Evolutionary conservation across 2,329 filamentous ascomycete species (phyloP), one percentile per base, ranked within the genome.

Genomic region (Aulographum hederae): DNA sequence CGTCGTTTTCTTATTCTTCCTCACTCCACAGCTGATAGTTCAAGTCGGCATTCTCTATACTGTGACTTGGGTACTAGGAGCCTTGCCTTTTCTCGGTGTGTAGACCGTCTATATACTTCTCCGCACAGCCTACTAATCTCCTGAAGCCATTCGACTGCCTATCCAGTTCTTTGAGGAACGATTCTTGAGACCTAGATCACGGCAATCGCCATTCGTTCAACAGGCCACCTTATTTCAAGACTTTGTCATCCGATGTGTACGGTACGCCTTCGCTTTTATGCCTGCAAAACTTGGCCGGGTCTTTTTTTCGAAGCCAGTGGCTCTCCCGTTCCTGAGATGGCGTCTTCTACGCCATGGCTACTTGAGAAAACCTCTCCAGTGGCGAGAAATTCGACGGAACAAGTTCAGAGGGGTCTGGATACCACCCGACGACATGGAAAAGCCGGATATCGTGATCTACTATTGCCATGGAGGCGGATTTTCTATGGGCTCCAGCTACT

Each of bases 391-490:
- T 32, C 51, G 63, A 17, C 52, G 63, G 57, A 48, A 56, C 32
- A 55, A 53, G 28, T 65, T 73, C 35, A 61, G 61, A 36, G 80
- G 80, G 2, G 53, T 86, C 3, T 86, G 78, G 73, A 68, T 84
- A 30, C 65, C 67, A 26, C 55, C 66, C 28, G 64, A 80, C 41
- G 62, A 67, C 12, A 57, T 62, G 25, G 54, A 60, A 30, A 59
- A 66, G 33, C 75, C 79, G 0, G 80, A 89, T 46, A 58, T 89
- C 34, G 72, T 84, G n/a, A 53, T 91, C 2, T 86, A 82, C 48
- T 89, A 89, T 47, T 68, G 69, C 26, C 81, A 91, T 47, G 81
- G 78, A 12, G 82, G 82, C 15, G 82, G 82, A 1, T 89, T 91
- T 48, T 69, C 71, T 5, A 79, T 91, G 73, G 82, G 81, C 3